Conservation (phyloP, 768 basidiomycete genomes). For the Tulasnella calospora region DNA sequence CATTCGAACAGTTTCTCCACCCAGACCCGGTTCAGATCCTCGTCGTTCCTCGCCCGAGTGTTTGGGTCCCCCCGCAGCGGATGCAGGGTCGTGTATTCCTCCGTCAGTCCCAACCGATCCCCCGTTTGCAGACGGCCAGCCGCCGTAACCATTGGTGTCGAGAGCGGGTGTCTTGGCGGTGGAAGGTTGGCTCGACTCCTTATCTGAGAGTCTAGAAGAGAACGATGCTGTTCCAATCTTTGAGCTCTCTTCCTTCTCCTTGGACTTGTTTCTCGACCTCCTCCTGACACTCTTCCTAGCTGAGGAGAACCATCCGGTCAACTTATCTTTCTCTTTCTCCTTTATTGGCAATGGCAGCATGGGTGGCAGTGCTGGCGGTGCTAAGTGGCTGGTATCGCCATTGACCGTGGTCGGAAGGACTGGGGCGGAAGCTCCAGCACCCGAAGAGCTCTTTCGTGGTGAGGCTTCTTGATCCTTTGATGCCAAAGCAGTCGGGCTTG, state of each 20-base stretch:
- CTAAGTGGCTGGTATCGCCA: neutral
- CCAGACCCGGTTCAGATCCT: neutral
- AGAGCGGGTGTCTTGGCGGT: neutral
- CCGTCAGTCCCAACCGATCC: too few relatives aligned
- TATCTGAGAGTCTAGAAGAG: neutral
- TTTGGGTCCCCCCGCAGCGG: neutral
- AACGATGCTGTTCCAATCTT: slow-evolving; percentile 9
- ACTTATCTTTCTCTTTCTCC: slow-evolving; percentile 18
- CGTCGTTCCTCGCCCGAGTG: slow-evolving; percentile 6
- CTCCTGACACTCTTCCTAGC: slow-evolving; percentile 23
- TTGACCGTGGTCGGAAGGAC: neutral
- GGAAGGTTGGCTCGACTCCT: neutral
- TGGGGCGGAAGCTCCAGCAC: neutral
- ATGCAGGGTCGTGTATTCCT: too few relatives aligned
- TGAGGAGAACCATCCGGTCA: slow-evolving; percentile 17
- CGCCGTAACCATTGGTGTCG: slow-evolving; percentile 11
- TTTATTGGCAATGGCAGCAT: neutral
- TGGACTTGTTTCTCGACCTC: slow-evolving; percentile 4
- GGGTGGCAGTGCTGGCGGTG: neutral
- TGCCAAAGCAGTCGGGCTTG: neutral
- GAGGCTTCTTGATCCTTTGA: neutral
- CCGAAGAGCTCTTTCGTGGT: neutral
- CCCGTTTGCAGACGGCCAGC: neutral
- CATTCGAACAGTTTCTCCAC: neutral
- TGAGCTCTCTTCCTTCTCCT: slow-evolving; percentile 12